phyloP scores from a whole-genome alignment of 345 rosid species.

The Brassica rapa region DNA sequence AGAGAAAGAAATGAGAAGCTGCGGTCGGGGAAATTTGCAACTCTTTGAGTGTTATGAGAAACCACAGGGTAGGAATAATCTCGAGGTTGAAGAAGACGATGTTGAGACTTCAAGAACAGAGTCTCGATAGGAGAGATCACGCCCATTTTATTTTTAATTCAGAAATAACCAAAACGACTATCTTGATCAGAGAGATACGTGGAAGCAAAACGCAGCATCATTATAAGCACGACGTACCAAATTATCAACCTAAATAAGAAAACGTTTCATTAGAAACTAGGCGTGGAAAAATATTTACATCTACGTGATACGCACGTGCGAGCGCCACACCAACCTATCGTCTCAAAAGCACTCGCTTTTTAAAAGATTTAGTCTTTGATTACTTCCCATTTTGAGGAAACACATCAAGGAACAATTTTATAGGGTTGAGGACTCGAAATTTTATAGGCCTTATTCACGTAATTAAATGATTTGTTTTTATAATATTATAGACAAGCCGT shows the following conservation, averaged over 20 bases:
- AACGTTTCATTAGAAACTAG: slow-evolving; percentile 4
- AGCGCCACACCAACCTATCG: slow-evolving; percentile 31
- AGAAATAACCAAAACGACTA: background rate
- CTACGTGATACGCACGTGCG: slow-evolving; percentile 28
- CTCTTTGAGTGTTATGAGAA: slow-evolving; percentile 10
- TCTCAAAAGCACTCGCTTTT: slow-evolving; percentile 15
- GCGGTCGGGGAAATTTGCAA: background rate
- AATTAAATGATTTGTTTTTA: background rate
- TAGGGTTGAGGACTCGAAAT: background rate
- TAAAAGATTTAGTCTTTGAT: background rate
- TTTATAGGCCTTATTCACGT: background rate
- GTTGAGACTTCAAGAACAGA: slow-evolving; percentile 30
- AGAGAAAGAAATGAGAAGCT: slow-evolving; percentile 21
- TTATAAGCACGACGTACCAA: background rate
- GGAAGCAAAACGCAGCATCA: slow-evolving; percentile 9
- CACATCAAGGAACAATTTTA: background rate
- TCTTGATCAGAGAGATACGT: slow-evolving; percentile 2
- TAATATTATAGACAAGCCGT: background rate
- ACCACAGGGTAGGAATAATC: background rate
- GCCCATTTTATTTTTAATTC: slow-evolving; percentile 4
- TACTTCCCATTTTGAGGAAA: background rate
- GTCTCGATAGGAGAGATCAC: slow-evolving; percentile 29
- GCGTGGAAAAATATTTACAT: background rate
- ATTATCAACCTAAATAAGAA: slow-evolving; percentile 19
- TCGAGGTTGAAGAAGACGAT: slow-evolving; percentile 34